Base-by-base conservation (phyloP, 257 asterid species). In the Anisodus acutangulus region DNA sequence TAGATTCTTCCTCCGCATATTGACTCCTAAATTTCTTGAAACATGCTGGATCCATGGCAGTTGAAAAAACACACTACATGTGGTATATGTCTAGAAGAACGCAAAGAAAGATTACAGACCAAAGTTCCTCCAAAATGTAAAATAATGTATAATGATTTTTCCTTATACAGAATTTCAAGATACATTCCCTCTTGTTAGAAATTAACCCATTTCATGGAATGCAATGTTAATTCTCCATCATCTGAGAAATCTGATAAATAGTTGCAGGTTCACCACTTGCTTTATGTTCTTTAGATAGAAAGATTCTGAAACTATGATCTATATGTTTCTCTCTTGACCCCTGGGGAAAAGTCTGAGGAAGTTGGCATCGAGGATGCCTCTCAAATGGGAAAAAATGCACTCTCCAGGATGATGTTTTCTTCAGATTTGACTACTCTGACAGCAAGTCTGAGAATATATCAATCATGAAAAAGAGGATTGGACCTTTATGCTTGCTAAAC, bases 21-120 rank as follows among this genome's bases (percentile, higher is more conserved):
- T 74, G 45, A 74, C 81, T 49, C 41, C 62, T 19, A 12, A 49
- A 49, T 74, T 74, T 74, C 81, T 74, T 74, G 62, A 74, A 49
- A 19, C 62, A 49, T 69, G 78, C 22, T 74, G 62, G 19, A 74
- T 74, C 17, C 43, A 74, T 47, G 43, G 19, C 22, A 47, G 60
- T 53, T 19, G 81, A 74, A 74, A 49, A 19, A 6, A 1, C 57
- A 74, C 81, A 49, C 11, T 11, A 72, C n/a, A 11, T 62, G 22
- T 49, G 22, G 62, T 37, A 49, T 49, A 74, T 22, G 54, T 49
- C 41, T 12, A 49, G 81, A 74, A 11, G 62, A 49, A 19, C 62
- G 8, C 43, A 74, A 49, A 51, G 62, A 74, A 53, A 49, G 81
- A 74, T 49, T 72, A 47, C 49, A 60, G 81, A 74, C 62, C 22